These are phyloP conservation scores for Rutidosis leptorrhynchoides DNA, from an alignment of 129 eudicot genomes.

Conservation along the genomic window DNA sequence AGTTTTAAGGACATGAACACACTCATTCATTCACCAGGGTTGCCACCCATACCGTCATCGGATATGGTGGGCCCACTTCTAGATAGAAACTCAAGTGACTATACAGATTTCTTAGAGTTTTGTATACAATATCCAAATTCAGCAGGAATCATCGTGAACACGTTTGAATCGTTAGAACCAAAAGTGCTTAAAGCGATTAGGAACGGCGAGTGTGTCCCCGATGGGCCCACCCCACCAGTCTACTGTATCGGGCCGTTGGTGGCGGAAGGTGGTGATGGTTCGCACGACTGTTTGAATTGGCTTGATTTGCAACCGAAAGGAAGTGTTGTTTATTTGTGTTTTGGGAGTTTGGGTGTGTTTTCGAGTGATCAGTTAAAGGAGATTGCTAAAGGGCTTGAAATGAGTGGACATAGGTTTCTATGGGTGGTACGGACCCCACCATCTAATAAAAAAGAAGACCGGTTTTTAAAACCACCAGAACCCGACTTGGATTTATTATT, in stretches of 20 bases:
- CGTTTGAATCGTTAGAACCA: slow-evolving; percentile 49
- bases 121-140: slow-evolving; percentile 33
- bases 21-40: slow-evolving; percentile 22
- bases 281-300: slow-evolving; percentile 40
- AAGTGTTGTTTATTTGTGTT: slow-evolving; percentile 49
- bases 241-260: slow-evolving; percentile 55
- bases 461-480: slow-evolving; percentile 34
- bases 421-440: slow-evolving; percentile 50
- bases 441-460: slow-evolving; percentile 27
- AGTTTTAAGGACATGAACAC: slow-evolving; percentile 28
- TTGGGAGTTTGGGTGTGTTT: slow-evolving; percentile 48
- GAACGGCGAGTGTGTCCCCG: slow-evolving; percentile 42
- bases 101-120: slow-evolving; percentile 29
- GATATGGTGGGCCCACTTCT: slow-evolving; percentile 25
- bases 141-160: slow-evolving; percentile 44
- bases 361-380: slow-evolving; percentile 34
- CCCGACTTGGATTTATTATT: slow-evolving; percentile 44
- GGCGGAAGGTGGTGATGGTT: slow-evolving; percentile 9
- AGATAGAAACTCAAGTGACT: slow-evolving; percentile 25
- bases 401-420: slow-evolving; percentile 40
- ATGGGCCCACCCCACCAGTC: slow-evolving; percentile 47
- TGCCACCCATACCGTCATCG: slow-evolving; percentile 28
- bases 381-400: slow-evolving; percentile 43
- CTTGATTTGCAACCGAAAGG: slow-evolving; percentile 42
- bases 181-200: slow-evolving; percentile 44